Base-by-base conservation (phyloP, 116 monocot genomes). In the Papilionanthe hybrid region DNA sequence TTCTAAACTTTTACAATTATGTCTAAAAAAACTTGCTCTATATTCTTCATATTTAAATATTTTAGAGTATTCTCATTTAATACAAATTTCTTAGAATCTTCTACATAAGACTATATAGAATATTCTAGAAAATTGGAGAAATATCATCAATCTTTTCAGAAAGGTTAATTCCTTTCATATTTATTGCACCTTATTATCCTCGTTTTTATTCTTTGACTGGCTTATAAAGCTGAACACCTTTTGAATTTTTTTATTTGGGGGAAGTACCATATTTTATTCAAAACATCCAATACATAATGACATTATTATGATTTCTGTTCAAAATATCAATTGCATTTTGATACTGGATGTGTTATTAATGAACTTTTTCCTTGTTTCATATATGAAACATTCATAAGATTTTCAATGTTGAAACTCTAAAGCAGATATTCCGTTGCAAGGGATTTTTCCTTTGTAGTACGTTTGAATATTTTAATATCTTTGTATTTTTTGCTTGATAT, bases 401-500 rank as follows among this genome's bases (percentile, higher is more conserved):
- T 69, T 69, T 69, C 32, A 30, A 37, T 15, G 7, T 37, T 32
- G 11, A 13, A 10, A 69, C 32, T 69, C 32, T 69, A 69, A 2
- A 32, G 12, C 12, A 27, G 43, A 5, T 7, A 43, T 20, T 1
- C 9, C 42, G 22, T 44, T 43, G 6, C n/a, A 19, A 2, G 42
- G 30, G 32, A 69, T 12, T 44, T 73, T 43, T 44, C 43, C 73
- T 20, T 44, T 42, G 8, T 72, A 4, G 42, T 43, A 44, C 22
- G 4, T 43, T 73, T 73, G 73, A 73, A 22, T 73, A 42, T 42
- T 43, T 44, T 4, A 60, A 1, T 60, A 60, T 60, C 12, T 4
- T 53, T 73, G 44, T 73, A 9, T 13, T 43, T 73, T 73, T 20
- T 73, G 44, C 10, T n/a, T 73, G 44, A 44, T 73, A 73, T n/a